Percentiles rank a stretch among this genome's conserved stretches.
Evolutionary conservation across 2,329 filamentous ascomycete species (phyloP).

Genomic region (Hymenoscyphus repandus): DNA sequence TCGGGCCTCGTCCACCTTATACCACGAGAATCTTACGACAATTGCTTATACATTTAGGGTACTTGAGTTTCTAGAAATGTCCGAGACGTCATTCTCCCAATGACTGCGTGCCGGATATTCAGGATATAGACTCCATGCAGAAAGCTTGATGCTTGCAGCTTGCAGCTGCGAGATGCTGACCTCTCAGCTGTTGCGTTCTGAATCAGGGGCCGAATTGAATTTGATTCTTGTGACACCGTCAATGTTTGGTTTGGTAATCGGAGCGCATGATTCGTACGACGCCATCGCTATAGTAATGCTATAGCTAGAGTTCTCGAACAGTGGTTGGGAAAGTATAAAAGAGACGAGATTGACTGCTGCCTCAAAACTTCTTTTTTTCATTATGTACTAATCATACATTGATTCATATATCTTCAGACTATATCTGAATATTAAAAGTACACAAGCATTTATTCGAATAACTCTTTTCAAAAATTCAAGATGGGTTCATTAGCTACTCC

Average conservation of each 20-base stretch:
- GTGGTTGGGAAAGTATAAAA: too few species aligned
- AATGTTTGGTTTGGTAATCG: background rate
- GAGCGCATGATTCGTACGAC: background rate
- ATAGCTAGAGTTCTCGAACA: too few species aligned
- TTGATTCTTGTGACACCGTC: background rate
- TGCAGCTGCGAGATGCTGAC: background rate
- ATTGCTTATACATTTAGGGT: background rate
- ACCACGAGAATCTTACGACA: background rate
- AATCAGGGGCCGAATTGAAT: background rate
- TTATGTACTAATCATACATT: too few species aligned
- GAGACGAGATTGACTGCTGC: too few species aligned
- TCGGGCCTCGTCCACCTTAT: too few species aligned
- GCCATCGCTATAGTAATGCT: too few species aligned
- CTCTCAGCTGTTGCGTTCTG: background rate
- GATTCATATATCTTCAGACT: too few species aligned
- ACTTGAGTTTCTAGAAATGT: background rate
- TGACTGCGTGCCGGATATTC: background rate
- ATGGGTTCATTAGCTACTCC: conserved; percentile 3
- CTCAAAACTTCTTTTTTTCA: too few species aligned
- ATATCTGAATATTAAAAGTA: too few species aligned
- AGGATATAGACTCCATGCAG: background rate
- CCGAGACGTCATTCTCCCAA: background rate
- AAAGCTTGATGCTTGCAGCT: background rate
- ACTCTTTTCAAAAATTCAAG: too few species aligned
- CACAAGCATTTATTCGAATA: too few species aligned